Evolutionary conservation across 768 basidiomycete genomes (phyloP), one percentile per base, ranked within the genome.

Genomic region (Mrakia frigida): DNA sequence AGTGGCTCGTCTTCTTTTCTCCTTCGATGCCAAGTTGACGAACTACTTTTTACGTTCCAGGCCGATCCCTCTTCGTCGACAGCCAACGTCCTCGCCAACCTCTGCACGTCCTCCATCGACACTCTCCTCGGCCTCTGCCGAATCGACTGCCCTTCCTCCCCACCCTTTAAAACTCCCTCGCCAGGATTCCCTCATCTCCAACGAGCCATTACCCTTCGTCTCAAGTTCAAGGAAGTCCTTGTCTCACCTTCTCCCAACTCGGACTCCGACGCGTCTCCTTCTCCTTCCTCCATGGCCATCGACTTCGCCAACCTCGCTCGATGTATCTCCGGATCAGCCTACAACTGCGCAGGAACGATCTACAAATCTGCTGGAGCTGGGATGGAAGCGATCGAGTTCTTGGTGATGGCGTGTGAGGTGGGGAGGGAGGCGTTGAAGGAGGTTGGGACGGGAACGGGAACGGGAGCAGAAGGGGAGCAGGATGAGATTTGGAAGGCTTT

Each of bases 381-480:
- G 2, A 16, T 37, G 6, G 46, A 63, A 35, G 50, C 91, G 0
- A 85, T 91, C 13, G 87, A 88, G 0, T 94, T 94, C 81, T 83
- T 91, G 56, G 85, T 86, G 43, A 85, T 88, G 73, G 88, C 88
- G 0, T 92, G 91, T 79, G 78, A 79, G 25, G 80, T 91, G 6
- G 90, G 89, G 0, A 82, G 80, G 50, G 84, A 82, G 70, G 88
- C 89, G 1, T 79, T 90, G 65, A 80, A 79, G 16, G 11, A 21
- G 16, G 18, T 59, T n/a, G n/a, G n/a, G n/a, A n/a, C n/a, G n/a
- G n/a, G n/a, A n/a, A n/a, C n/a, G n/a, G n/a, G n/a, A n/a, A n/a
- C n/a, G 70, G 61, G 50, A 67, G 68, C 6, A 28, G 41, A 46
- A 10, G 73, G 76, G 37, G 79, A n/a, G n/a, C n/a, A n/a, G n/a